A percentile compares a stretch with the other conserved stretches of the same genome.
Evolutionary conservation across 768 basidiomycete species (phyloP).

Genomic region (Leccinum arenicola): DNA sequence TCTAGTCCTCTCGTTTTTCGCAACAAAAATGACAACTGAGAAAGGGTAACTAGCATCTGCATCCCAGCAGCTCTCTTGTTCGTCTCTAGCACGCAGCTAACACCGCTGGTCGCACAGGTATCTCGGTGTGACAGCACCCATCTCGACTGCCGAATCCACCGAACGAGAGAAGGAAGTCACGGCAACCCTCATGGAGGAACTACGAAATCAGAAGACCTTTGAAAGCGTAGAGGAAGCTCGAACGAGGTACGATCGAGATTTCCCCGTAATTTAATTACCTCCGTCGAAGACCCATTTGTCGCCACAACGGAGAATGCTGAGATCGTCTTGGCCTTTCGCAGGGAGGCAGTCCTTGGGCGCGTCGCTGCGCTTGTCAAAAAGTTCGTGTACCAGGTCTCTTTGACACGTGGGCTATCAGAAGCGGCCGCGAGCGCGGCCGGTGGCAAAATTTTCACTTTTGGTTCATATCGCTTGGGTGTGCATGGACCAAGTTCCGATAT

Average conservation of each 20-base stretch:
- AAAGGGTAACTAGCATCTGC: constrained; percentile 32
- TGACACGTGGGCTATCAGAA: constrained; percentile 82
- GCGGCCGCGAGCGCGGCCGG: constrained; percentile 85
- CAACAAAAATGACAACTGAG: constrained; percentile 39
- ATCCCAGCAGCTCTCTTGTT: constrained; percentile 1
- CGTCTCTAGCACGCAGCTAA: constrained; percentile 12
- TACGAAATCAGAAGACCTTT: constrained; percentile 81
- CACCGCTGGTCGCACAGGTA: constrained; percentile 42
- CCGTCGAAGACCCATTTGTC: constrained; percentile 2
- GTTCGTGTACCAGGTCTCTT: constrained; percentile 82
- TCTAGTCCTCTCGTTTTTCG: constrained; percentile 3
- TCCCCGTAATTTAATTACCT: background rate
- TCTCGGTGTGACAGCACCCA: constrained; percentile 83
- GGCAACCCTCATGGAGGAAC: constrained; percentile 83
- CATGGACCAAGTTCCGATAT: constrained; percentile 96
- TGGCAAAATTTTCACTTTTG: constrained; percentile 99
- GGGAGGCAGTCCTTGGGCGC: constrained; percentile 90
- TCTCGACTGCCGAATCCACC: constrained; percentile 71
- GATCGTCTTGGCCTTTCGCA: constrained; percentile 35
- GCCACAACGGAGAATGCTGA: constrained; percentile 17
- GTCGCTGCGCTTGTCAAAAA: constrained; percentile 87
- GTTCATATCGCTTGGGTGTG: constrained; percentile 96
- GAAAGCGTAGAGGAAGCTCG: constrained; percentile 87
- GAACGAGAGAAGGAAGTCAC: constrained; percentile 83
- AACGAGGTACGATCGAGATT: constrained; percentile 59